Conservation (phyloP, 331 rosid species). For the Cydonia oblonga region DNA sequence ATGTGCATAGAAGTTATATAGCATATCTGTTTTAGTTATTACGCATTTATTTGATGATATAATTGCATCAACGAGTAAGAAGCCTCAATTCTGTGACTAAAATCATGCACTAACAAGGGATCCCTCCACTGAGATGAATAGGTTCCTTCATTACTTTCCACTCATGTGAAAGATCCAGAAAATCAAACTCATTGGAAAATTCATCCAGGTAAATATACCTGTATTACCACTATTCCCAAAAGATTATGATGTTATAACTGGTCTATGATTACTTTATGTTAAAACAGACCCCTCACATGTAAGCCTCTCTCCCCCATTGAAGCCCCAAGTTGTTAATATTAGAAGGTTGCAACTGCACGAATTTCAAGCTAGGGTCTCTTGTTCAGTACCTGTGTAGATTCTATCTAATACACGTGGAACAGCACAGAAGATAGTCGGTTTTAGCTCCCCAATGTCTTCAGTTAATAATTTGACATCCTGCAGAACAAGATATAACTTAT, state of each 20-base stretch:
- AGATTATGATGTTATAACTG: neutral
- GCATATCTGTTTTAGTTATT: neutral
- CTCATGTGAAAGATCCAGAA: neutral
- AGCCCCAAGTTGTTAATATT: no score
- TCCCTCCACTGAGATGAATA: neutral
- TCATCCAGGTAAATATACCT: neutral
- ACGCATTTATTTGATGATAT: neutral
- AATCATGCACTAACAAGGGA: neutral
- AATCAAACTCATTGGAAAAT: neutral
- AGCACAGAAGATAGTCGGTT: conserved; percentile 89
- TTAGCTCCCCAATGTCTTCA: conserved; percentile 83
- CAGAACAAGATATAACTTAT: conserved; percentile 7
- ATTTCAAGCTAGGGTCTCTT: neutral
- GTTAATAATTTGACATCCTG: conserved; percentile 86
- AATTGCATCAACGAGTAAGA: neutral
- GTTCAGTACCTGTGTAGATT: conserved; percentile 57
- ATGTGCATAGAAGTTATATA: neutral
- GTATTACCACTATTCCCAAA: neutral
- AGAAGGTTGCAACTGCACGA: no score
- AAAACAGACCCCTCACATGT: neutral
- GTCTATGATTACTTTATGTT: neutral
- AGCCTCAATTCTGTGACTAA: neutral
- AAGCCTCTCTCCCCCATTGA: neutral
- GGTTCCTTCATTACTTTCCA: neutral
- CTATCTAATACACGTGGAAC: conserved; percentile 97